Conservation (phyloP, 768 basidiomycete species). For the Kwoniella sp. region DNA sequence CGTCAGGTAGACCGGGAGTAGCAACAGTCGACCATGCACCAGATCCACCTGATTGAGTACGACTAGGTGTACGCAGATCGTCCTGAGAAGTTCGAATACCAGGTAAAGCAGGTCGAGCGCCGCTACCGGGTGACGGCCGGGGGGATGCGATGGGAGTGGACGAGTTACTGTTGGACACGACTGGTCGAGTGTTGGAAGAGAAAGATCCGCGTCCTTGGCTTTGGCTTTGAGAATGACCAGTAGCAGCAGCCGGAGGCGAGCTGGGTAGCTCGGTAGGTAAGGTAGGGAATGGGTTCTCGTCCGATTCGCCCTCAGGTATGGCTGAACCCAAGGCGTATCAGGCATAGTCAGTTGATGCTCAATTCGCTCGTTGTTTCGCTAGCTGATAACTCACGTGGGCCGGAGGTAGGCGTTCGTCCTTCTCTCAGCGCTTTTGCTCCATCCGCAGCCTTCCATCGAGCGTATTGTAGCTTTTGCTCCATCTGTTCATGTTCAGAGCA, state of each 20-base stretch:
- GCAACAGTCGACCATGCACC: constrained; percentile 75
- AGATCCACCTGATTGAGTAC: constrained; percentile 56
- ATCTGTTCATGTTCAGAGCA: too few relatives aligned
- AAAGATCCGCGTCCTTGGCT: constrained; percentile 26
- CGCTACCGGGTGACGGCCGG: constrained; percentile 27
- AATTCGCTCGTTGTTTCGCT: too few relatives aligned
- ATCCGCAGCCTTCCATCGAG: constrained; percentile 97
- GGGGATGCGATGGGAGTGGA: constrained; percentile 40
- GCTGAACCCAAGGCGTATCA: constrained; percentile 23
- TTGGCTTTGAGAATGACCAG: constrained; percentile 5
- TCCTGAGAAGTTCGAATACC: constrained; percentile 22
- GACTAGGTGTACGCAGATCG: constrained; percentile 24
- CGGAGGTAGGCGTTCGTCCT: constrained; percentile 78
- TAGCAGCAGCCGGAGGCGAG: constrained; percentile 6
- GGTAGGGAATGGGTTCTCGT: constrained; percentile 26
- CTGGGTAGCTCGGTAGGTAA: constrained; percentile 35
- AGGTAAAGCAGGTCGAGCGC: constrained; percentile 24
- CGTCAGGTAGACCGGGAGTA: constrained; percentile 64
- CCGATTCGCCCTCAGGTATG: constrained; percentile 30
- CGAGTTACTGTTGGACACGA: constrained; percentile 6
- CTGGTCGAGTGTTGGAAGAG: constrained; percentile 26
- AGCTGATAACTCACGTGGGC: constrained; percentile 67
- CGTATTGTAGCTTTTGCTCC: constrained; percentile 85
- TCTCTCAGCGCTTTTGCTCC: constrained; percentile 94
- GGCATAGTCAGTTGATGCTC: neutral